Evolutionary conservation across 2,329 filamentous ascomycete species (phyloP), one percentile per base, ranked within the genome.

Genomic region (Aaosphaeria arxii): DNA sequence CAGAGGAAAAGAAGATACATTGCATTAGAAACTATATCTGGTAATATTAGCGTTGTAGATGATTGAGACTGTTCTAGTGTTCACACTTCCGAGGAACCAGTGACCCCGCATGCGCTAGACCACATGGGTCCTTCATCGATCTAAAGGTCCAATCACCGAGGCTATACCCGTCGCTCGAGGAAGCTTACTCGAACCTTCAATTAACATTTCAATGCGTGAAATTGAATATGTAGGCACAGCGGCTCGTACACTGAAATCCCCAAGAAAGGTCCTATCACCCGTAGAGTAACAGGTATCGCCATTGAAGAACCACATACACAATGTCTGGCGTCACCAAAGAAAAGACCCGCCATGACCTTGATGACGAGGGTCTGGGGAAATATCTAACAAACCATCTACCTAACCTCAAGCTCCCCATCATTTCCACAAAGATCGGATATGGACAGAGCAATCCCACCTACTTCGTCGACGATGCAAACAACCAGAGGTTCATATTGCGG

Each of bases 371-470:
- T 30, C 55, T 69, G 5, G 66, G 64, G 6, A 39, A 45, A 6
- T 69, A 67, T 43, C 58, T 68, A 6, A 43, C 56, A 40, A 43
- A 57, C n/a, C 45, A 66, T n/a, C 49, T 69, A 13, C 57, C 56
- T 5, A 45, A 47, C 6, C 45, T 67, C 2, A 56, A 53, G 28
- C 40, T 66, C 13, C 66, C 66, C 0, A 44, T 69, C 1, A 32
- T 56, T 13, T 65, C 63, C 5, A 67, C 64, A 6, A 71, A 96
- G 87, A 97, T 97, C 66, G 90, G 91, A 64, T 97, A 40, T 69
- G 94, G 92, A 45, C 92, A 97, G 74, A 96, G 90, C 51, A 97
- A 97, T 68, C 92, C 94, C 39, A 97, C 92, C 1, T 97, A 97
- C 74, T 89, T 91, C 61, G 79, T 97, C 62, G 94, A 85, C 13